phyloP scores from a whole-genome alignment of 331 rosid genomes.

The Prunus yedoensis region DNA sequence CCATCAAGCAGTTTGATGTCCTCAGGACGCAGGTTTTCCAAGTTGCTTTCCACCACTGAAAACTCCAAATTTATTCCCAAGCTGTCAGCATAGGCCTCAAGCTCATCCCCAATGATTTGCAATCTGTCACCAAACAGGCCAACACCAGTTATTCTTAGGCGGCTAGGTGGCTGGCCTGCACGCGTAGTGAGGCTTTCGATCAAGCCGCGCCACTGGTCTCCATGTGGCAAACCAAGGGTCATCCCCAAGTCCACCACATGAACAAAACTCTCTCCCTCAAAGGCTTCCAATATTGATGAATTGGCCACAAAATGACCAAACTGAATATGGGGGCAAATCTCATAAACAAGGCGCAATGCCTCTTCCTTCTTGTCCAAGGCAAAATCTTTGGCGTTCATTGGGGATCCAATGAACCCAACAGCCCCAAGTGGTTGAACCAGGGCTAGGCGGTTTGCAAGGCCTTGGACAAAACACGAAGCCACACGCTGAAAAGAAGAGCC shows the following conservation, averaged over 20 bases:
- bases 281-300: constrained; percentile 81
- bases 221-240: constrained; percentile 64
- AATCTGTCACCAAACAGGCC: constrained; percentile 52
- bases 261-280: constrained; percentile 82
- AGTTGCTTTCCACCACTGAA: constrained; percentile 48
- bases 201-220: constrained; percentile 69
- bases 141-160: constrained; percentile 55
- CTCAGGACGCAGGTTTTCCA: constrained; percentile 49
- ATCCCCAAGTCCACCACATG: constrained; percentile 84
- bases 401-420: constrained; percentile 32
- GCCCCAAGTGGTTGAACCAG: constrained; percentile 57
- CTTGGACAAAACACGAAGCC: constrained; percentile 69
- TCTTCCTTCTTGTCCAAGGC: constrained; percentile 67
- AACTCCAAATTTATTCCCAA: constrained; percentile 55
- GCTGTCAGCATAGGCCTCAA: constrained; percentile 42
- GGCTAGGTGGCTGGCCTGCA: constrained; percentile 20
- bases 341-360: constrained; percentile 68
- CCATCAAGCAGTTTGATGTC: constrained; percentile 53
- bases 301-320: constrained; percentile 86
- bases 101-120: constrained; percentile 57
- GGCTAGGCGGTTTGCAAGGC: constrained; percentile 55
- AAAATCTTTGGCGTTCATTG: constrained; percentile 45
- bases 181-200: constrained; percentile 50
- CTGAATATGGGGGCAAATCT: constrained; percentile 71
- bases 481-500: constrained; percentile 64